phyloP scores from a whole-genome alignment of 495 filamentous ascomycete genomes.

The Annulohypoxylon bovei region DNA sequence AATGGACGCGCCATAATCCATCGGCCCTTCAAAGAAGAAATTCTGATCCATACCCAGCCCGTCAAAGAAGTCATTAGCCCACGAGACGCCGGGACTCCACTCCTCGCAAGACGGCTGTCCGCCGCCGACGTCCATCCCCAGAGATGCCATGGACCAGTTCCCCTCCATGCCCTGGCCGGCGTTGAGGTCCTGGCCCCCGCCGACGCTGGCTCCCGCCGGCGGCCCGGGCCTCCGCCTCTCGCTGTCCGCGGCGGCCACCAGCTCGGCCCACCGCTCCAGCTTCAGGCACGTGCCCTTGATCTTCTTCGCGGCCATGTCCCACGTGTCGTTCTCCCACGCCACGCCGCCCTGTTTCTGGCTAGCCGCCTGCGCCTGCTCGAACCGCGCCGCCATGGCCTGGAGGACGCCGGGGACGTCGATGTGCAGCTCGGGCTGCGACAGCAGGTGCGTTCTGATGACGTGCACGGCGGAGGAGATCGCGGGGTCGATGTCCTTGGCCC shows the following conservation, averaged over 20 bases:
- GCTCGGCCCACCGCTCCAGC: slow-evolving; percentile 46
- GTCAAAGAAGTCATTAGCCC: slow-evolving; percentile 38
- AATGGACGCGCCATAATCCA: slow-evolving; percentile 20
- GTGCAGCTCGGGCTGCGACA: slow-evolving; percentile 43
- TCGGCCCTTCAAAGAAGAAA: slow-evolving; percentile 33
- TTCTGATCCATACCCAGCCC: slow-evolving; percentile 35
- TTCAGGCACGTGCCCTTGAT: slow-evolving; percentile 44
- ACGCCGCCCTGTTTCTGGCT: slow-evolving; percentile 11
- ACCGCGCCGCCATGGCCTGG: slow-evolving; percentile 40
- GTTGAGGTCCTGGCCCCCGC: background rate
- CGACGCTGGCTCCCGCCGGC: background rate
- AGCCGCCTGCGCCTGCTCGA: slow-evolving; percentile 38
- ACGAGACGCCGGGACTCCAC: slow-evolving; percentile 17
- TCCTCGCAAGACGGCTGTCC: background rate
- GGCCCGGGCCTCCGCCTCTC: slow-evolving; percentile 18
- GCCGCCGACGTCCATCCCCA: slow-evolving; percentile 2
- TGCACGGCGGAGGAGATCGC: slow-evolving; percentile 40
- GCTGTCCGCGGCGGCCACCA: slow-evolving; percentile 33
- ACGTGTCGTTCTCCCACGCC: slow-evolving; percentile 42
- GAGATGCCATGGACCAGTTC: slow-evolving; percentile 11
- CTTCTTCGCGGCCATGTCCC: slow-evolving; percentile 45
- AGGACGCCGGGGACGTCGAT: slow-evolving; percentile 44
- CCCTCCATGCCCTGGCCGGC: slow-evolving; percentile 13
- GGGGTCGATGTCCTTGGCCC: slow-evolving; percentile 33
- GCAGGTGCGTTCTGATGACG: slow-evolving; percentile 38